A percentile compares a stretch with the other conserved stretches of the same genome.
phyloP scores from a whole-genome alignment of 345 rosid species.

The Sisymbrium altissimum region DNA sequence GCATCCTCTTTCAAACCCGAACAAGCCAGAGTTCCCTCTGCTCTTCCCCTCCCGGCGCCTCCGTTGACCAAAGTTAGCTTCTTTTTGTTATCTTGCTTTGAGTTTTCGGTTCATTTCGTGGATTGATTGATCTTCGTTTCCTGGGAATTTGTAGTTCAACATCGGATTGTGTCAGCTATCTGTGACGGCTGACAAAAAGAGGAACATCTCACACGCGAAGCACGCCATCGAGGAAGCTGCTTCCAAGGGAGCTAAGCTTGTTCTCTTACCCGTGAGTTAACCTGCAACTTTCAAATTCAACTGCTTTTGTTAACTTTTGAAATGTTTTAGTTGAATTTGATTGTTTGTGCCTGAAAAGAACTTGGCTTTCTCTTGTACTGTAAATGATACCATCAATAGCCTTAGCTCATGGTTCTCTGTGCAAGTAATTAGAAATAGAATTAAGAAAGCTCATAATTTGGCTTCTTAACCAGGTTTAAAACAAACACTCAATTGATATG shows the following conservation, averaged over 20 bases:
- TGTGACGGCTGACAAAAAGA: conserved; percentile 68
- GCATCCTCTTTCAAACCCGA: conserved; percentile 75
- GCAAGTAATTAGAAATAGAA: too few relatives aligned
- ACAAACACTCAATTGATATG: not conserved
- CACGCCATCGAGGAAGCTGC: conserved; percentile 70
- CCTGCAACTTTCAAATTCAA: too few relatives aligned
- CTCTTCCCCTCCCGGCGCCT: conserved; percentile 70
- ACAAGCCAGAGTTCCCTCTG: conserved; percentile 73
- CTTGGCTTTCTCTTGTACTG: not conserved
- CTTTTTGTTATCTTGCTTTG: not conserved
- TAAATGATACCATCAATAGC: not conserved
- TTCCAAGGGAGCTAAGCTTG: conserved; percentile 69
- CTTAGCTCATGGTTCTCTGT: not conserved
- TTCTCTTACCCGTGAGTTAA: conserved; percentile 79
- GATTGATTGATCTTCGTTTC: conserved; percentile 12
- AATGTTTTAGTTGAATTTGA: not conserved
- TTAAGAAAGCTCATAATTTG: too few relatives aligned
- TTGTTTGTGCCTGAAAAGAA: not conserved
- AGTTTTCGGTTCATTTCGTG: not conserved
- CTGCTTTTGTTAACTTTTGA: not conserved
- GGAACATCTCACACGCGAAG: conserved; percentile 72
- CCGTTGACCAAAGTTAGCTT: conserved; percentile 58
- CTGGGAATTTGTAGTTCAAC: conserved; percentile 48
- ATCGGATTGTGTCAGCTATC: conserved; percentile 80
- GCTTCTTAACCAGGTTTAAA: not conserved